phyloP scores from a whole-genome alignment of 805 yeast species.

The Candida tallmaniae region DNA sequence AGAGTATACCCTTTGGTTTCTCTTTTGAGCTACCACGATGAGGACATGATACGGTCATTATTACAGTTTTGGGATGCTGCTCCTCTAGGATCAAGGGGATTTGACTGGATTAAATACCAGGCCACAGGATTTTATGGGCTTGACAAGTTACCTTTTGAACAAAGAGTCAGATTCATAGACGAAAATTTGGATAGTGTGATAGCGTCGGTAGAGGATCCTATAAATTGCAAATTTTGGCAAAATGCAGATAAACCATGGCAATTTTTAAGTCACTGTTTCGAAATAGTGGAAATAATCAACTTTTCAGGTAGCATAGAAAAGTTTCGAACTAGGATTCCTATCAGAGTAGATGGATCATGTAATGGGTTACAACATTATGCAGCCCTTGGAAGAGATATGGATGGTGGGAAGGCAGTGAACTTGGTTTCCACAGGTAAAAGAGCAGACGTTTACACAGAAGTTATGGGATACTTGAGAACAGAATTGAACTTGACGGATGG shows the following conservation, averaged over 20 bases:
- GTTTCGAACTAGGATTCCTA: conserved; percentile 27
- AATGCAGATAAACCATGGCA: conserved; percentile 39
- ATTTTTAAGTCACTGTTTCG: conserved; percentile 30
- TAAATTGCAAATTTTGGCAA: conserved; percentile 31
- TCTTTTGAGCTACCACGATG: conserved; percentile 29
- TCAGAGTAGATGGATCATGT: conserved; percentile 60
- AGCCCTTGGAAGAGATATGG: conserved; percentile 70
- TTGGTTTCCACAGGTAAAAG: conserved; percentile 15
- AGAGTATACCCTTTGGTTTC: conserved; percentile 38
- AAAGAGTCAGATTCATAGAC: conserved; percentile 24
- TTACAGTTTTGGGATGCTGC: conserved; percentile 35
- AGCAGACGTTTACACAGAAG: conserved; percentile 32
- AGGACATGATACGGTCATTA: conserved; percentile 29
- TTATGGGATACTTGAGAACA: conserved; percentile 22
- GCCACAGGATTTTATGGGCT: conserved; percentile 30
- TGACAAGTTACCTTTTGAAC: conserved; percentile 21
- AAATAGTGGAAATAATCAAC: conserved; percentile 19
- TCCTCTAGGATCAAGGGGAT: conserved; percentile 33
- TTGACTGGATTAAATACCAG: conserved; percentile 36
- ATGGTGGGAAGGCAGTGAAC: conserved; percentile 39
- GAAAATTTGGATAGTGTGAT: conserved; percentile 17
- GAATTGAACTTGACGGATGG: conserved; percentile 8
- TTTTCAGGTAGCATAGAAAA: conserved; percentile 12
- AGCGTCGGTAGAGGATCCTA: conserved; percentile 26
- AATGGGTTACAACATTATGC: conserved; percentile 86